Conservation (phyloP, 129 eudicot species). For the Scalesia atractyloides region DNA sequence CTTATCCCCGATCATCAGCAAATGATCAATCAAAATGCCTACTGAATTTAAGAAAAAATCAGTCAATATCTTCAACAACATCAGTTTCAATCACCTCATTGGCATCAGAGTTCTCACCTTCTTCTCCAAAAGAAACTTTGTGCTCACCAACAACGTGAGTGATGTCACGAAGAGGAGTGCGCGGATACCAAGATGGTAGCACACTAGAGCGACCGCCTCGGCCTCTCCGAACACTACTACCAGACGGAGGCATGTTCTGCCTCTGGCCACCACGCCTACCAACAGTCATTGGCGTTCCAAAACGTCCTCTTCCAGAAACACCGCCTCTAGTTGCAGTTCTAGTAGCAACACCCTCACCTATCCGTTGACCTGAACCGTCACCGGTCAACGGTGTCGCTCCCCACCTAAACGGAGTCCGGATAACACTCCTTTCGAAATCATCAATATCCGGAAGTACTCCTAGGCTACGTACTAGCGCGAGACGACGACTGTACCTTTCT, state of each 20-base stretch:
- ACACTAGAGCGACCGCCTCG: constrained; percentile 35
- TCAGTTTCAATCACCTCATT: no score
- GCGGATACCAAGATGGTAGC: constrained; percentile 77
- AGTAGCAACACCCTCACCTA: constrained; percentile 25
- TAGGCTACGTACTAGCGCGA: constrained; percentile 16
- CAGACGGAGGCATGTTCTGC: constrained; percentile 39
- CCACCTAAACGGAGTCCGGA: constrained; percentile 50
- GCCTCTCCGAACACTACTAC: constrained; percentile 34
- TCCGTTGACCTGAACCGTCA: constrained; percentile 29
- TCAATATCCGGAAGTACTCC: constrained; percentile 28
- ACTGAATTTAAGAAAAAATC: no score
- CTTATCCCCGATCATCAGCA: no score
- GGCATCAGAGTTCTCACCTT: no score
- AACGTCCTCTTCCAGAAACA: constrained; percentile 37
- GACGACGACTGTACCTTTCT: constrained; percentile 31
- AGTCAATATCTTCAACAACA: no score
- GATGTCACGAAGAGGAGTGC: constrained; percentile 71
- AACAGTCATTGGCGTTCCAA: constrained; percentile 40
- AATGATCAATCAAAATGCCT: no score
- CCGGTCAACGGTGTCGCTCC: constrained; percentile 47
- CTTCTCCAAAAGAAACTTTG: no score
- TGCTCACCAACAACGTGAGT: constrained; percentile 61
- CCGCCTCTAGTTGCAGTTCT: constrained; percentile 14
- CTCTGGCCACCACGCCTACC: constrained; percentile 40
- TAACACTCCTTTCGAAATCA: constrained; percentile 13